A percentile compares a stretch with the other conserved stretches of the same genome.
These are phyloP conservation scores for Phytophthora pini DNA, from an alignment of 352 stramenopile genomes.

Conservation along the genomic window DNA sequence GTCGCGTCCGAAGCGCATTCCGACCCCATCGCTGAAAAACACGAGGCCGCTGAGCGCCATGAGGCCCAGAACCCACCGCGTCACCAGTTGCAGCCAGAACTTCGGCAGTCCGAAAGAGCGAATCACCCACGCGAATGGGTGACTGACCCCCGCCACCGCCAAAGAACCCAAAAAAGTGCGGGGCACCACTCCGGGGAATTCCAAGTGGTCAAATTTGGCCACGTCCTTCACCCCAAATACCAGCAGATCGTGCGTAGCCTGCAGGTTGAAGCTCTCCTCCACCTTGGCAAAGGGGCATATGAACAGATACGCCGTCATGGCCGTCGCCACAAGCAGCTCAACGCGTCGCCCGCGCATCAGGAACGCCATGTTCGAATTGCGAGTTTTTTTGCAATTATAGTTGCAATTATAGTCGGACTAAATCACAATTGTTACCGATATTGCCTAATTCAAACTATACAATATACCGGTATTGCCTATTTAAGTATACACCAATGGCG, in stretches of 20 bases:
- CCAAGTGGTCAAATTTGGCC: slow-evolving; percentile 94
- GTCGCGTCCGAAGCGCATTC: slow-evolving; percentile 62
- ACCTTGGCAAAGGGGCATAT: slow-evolving; percentile 90
- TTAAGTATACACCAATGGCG: too few species aligned
- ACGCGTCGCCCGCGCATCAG: slow-evolving; percentile 39
- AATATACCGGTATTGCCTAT: too few species aligned
- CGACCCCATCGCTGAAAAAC: slow-evolving; percentile 70
- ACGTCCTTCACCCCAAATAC: slow-evolving; percentile 61
- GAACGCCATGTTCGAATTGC: slow-evolving; percentile 3
- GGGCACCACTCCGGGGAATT: slow-evolving; percentile 98
- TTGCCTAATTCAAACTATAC: too few species aligned
- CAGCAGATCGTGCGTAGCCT: slow-evolving; percentile 98
- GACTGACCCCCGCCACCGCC: slow-evolving; percentile 53
- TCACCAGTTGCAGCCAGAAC: slow-evolving; percentile 62
- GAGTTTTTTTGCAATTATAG: too few species aligned
- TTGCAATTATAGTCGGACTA: too few species aligned
- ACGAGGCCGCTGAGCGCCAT: slow-evolving; percentile 62
- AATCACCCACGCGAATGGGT: slow-evolving; percentile 48
- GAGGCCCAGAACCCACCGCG: slow-evolving; percentile 68
- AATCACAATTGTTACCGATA: too few species aligned
- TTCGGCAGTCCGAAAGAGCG: slow-evolving; percentile 42
- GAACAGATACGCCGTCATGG: slow-evolving; percentile 52
- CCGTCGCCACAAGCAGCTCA: slow-evolving; percentile 49
- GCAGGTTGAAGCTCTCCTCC: slow-evolving; percentile 98
- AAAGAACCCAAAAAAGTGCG: slow-evolving; percentile 96